Conservation (phyloP, 202 grass and related monocot species). For the Tripidium arundinaceum region DNA sequence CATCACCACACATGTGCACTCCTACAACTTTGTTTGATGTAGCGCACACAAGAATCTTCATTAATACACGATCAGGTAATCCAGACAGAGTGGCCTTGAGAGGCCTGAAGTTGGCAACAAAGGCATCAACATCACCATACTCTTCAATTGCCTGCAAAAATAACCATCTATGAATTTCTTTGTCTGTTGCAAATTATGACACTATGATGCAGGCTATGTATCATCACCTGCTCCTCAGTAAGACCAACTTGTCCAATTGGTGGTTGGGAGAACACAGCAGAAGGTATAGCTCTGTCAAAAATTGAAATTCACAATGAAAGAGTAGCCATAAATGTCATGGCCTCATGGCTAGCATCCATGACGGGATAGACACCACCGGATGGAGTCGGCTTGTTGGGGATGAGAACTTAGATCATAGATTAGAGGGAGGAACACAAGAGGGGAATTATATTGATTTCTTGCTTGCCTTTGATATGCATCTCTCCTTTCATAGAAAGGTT, state of each 20-base stretch:
- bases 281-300: slow-evolving; percentile 67
- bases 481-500: background rate
- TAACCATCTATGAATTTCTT: slow-evolving; percentile 24
- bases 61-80: slow-evolving; percentile 79
- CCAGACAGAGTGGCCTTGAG: slow-evolving; percentile 90
- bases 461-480: background rate
- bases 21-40: slow-evolving; percentile 74
- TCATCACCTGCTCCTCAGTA: slow-evolving; percentile 74
- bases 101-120: slow-evolving; percentile 80
- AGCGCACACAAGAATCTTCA: slow-evolving; percentile 88
- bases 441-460: background rate
- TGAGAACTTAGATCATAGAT: background rate
- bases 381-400: background rate
- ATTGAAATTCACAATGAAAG: slow-evolving; percentile 6
- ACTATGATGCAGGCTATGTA: background rate
- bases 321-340: background rate
- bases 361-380: background rate
- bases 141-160: slow-evolving; percentile 62
- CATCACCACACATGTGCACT: slow-evolving; percentile 89
- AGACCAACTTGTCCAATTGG: slow-evolving; percentile 89
- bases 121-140: slow-evolving; percentile 75
- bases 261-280: slow-evolving; percentile 92
- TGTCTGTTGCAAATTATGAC: slow-evolving; percentile 12
- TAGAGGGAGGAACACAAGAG: background rate
- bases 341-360: background rate